A percentile compares a stretch with the other conserved stretches of the same genome.
Evolutionary conservation across 169 alveolate species (phyloP).

Genomic region (Plasmodium gonderi): DNA sequence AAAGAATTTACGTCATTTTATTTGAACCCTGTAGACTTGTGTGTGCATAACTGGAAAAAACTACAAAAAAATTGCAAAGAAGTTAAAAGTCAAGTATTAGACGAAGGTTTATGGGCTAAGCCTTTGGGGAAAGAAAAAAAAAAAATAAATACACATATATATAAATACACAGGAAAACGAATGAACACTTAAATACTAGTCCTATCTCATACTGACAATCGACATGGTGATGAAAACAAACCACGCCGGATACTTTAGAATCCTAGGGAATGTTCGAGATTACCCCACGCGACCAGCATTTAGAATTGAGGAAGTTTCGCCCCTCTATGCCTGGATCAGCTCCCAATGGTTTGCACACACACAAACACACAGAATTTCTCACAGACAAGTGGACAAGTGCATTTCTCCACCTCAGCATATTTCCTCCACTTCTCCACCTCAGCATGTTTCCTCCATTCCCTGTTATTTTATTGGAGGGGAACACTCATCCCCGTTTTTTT

Average conservation of each 20-base stretch:
- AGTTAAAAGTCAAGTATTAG: neutral
- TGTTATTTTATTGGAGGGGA: too few species aligned
- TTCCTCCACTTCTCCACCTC: neutral
- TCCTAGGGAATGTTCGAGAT: slow-evolving; percentile 47
- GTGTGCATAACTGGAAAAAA: neutral
- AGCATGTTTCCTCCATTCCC: neutral
- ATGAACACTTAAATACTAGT: too few species aligned
- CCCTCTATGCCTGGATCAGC: slow-evolving; percentile 5
- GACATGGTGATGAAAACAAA: slow-evolving; percentile 70
- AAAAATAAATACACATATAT: neutral
- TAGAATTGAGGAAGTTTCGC: slow-evolving; percentile 55
- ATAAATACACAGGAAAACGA: too few species aligned
- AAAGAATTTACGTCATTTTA: too few species aligned
- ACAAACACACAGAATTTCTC: too few species aligned
- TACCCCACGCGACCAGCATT: slow-evolving; percentile 44
- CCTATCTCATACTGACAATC: neutral
- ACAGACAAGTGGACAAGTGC: too few species aligned
- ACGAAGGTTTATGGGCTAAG: neutral
- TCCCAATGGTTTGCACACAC: neutral
- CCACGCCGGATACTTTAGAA: slow-evolving; percentile 23
- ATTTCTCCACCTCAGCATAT: neutral
- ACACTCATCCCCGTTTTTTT: too few species aligned
- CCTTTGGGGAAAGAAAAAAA: neutral
- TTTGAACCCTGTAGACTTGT: neutral
- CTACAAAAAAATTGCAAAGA: neutral